Evolutionary conservation across 2,329 filamentous ascomycete species (phyloP).

Genomic region (Incumbomyces lentus): DNA sequence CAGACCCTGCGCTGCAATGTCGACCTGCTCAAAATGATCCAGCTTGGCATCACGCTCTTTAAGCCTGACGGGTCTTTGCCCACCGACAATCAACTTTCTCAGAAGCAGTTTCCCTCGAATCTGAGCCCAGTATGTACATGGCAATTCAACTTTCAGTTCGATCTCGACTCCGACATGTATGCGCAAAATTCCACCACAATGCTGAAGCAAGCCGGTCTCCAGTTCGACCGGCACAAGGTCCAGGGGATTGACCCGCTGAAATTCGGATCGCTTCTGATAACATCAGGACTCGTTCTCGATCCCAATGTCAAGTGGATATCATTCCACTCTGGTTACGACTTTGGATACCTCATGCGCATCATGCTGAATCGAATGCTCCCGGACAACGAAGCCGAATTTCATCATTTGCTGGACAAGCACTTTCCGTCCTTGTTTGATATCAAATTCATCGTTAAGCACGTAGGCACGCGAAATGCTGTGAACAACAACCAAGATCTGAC

Average conservation of each 20-base stretch:
- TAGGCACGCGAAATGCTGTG: constrained; percentile 58
- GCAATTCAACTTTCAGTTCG: constrained; percentile 99
- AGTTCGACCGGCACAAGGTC: constrained; percentile 72
- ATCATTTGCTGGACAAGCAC: constrained; percentile 78
- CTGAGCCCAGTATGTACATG: constrained; percentile 42
- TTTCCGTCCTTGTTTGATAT: constrained; percentile 93
- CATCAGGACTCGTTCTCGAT: constrained; percentile 79
- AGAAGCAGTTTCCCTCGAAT: constrained; percentile 38
- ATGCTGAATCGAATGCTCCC: constrained; percentile 67
- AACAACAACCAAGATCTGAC: constrained; percentile 57
- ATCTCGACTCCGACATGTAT: constrained; percentile 92
- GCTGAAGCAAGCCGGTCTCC: constrained; percentile 80
- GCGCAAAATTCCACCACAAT: constrained; percentile 90
- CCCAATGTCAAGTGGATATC: constrained; percentile 92
- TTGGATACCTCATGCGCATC: constrained; percentile 92
- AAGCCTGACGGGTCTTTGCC: constrained; percentile 81
- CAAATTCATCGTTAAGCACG: constrained; percentile 92
- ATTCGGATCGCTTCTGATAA: constrained; percentile 82
- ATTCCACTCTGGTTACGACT: constrained; percentile 96
- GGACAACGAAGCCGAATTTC: constrained; percentile 81
- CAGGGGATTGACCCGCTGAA: constrained; percentile 84
- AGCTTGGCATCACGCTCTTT: constrained; percentile 90
- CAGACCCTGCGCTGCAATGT: constrained; percentile 96
- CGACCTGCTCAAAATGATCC: constrained; percentile 93
- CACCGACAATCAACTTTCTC: constrained; percentile 46